A percentile compares a stretch with the other conserved stretches of the same genome.
Conservation (phyloP, 2,329 filamentous ascomycete genomes). For the Beauveria caledonica region DNA sequence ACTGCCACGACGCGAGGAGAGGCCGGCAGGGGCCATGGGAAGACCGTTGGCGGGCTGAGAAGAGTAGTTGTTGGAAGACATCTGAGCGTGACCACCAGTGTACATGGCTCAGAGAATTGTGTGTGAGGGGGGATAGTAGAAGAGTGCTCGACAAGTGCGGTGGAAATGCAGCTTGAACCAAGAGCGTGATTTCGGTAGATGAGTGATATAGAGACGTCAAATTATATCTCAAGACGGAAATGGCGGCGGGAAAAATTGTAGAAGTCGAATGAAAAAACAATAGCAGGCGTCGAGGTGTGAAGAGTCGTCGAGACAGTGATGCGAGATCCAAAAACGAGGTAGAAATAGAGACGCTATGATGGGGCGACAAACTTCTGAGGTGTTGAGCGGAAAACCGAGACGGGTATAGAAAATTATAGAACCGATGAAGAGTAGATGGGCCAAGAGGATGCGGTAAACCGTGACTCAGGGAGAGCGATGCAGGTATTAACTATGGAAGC, state of each 20-base stretch:
- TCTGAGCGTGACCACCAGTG: slow-evolving; percentile 99
- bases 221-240: slow-evolving; percentile 3
- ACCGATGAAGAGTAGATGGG: slow-evolving; percentile 23
- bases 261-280: background rate
- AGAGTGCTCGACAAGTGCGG: background rate
- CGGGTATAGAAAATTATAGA: slow-evolving; percentile 21
- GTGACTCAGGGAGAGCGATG: background rate
- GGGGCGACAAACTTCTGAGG: background rate
- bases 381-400: background rate
- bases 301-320: background rate
- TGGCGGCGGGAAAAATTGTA: background rate
- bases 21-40: slow-evolving; percentile 67
- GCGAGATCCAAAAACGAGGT: slow-evolving; percentile 8
- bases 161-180: background rate
- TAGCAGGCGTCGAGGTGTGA: background rate
- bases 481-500: background rate
- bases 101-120: slow-evolving; percentile 53
- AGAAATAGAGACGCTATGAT: slow-evolving; percentile 2
- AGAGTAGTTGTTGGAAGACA: slow-evolving; percentile 79
- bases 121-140: background rate
- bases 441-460: background rate
- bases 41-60: slow-evolving; percentile 49
- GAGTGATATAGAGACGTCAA: background rate
- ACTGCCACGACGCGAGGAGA: slow-evolving; percentile 77
- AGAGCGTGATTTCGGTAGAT: background rate